Conservation (phyloP, 176 grass and related monocot genomes). For the Dactylis glomerata region DNA sequence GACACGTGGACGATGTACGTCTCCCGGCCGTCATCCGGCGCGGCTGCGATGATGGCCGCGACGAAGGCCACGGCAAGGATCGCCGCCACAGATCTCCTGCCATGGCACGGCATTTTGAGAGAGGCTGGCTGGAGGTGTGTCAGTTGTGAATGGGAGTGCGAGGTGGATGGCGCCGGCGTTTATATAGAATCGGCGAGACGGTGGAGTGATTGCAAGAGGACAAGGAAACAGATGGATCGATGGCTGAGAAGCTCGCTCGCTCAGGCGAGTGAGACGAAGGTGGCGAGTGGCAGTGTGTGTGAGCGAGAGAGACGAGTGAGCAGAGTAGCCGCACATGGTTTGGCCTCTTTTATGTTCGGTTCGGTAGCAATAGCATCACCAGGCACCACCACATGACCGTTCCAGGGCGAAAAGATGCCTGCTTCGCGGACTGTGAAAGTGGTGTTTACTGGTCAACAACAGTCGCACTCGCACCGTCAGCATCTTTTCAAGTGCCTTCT, state of each 20-base stretch:
- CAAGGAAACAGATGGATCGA: conserved; percentile 33
- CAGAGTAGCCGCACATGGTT: conserved; percentile 26
- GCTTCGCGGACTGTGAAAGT: conserved; percentile 37
- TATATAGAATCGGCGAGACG: conserved; percentile 29
- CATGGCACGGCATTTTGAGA: conserved; percentile 39
- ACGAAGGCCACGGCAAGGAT: conserved; percentile 31
- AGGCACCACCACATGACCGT: conserved; percentile 36
- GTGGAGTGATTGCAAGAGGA: conserved; percentile 30
- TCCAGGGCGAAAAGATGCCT: conserved; percentile 34
- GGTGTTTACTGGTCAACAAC: background rate
- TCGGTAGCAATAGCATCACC: conserved; percentile 4
- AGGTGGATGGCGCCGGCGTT: conserved; percentile 8
- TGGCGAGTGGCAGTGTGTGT: background rate
- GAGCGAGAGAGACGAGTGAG: background rate
- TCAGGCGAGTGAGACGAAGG: background rate
- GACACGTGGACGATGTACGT: conserved; percentile 93
- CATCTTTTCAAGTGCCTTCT: background rate
- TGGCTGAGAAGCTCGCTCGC: background rate
- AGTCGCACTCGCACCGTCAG: background rate
- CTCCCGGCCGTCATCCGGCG: background rate
- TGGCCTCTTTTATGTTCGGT: conserved; percentile 28
- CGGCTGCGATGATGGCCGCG: background rate
- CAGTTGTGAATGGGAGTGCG: conserved; percentile 2
- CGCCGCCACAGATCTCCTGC: conserved; percentile 8
- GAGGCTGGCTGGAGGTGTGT: background rate